Evolutionary conservation across 2,329 filamentous ascomycete genomes (phyloP).

Genomic region (Calonectria honghensis): DNA sequence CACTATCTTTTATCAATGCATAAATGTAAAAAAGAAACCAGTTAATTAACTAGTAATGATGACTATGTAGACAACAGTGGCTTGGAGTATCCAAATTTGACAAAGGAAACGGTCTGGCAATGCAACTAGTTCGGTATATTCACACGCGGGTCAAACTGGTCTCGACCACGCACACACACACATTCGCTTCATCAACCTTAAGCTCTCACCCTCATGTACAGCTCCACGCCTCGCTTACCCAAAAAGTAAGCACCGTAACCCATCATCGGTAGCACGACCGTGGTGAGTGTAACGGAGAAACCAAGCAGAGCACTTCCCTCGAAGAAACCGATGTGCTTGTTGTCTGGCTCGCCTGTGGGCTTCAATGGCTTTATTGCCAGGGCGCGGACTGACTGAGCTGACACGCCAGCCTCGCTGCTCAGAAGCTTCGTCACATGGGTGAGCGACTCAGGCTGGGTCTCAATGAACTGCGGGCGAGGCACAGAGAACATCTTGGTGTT

Average conservation of each 20-base stretch:
- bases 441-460: conserved; percentile 15
- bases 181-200: conserved; percentile 9
- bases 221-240: conserved; percentile 32
- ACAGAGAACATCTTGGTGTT: conserved; percentile 36
- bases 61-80: conserved; percentile 24
- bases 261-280: conserved; percentile 33
- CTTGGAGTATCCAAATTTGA: conserved; percentile 14
- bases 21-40: background rate
- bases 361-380: conserved; percentile 29
- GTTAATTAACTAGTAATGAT: conserved; percentile 15
- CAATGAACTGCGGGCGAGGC: conserved; percentile 33
- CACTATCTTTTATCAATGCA: background rate
- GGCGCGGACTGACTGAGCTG: conserved; percentile 25
- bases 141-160: conserved; percentile 16
- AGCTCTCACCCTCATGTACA: conserved; percentile 28
- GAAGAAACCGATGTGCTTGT: conserved; percentile 34
- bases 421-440: conserved; percentile 23
- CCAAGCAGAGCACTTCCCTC: conserved; percentile 31
- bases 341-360: conserved; percentile 30
- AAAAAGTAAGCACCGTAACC: conserved; percentile 33
- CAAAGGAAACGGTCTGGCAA: conserved; percentile 4
- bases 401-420: conserved; percentile 24
- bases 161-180: background rate
- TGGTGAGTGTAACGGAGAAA: conserved; percentile 22
- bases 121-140: conserved; percentile 7